These are phyloP conservation scores for Eragrostis nindensis DNA, from an alignment of 176 grass and related monocot genomes.

Conservation along the genomic window DNA sequence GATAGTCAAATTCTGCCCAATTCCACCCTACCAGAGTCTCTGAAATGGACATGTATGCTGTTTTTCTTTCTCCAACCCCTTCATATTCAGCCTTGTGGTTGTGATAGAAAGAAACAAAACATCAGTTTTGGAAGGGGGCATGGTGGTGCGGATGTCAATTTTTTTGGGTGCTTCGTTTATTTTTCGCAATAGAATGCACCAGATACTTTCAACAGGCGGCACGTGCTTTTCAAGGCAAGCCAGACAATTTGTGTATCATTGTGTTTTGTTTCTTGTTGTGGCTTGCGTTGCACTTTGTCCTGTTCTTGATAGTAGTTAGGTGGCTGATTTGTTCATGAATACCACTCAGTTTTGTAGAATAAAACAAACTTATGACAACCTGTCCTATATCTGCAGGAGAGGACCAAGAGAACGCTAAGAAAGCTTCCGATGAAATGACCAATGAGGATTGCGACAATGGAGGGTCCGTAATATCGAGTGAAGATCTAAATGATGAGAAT, in stretches of 20 bases:
- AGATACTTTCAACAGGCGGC: constrained; percentile 23
- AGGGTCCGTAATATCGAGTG: background rate
- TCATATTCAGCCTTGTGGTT: constrained; percentile 35
- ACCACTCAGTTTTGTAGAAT: background rate
- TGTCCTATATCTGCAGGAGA: constrained; percentile 40
- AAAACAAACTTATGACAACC: background rate
- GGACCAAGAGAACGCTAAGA: constrained; percentile 26
- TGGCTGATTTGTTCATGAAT: too few species aligned
- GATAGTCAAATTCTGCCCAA: constrained; percentile 37
- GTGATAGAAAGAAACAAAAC: constrained; percentile 33
- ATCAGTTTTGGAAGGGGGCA: constrained; percentile 34
- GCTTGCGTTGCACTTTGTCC: constrained; percentile 35
- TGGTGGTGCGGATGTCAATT: constrained; percentile 56
- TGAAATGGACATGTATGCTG: constrained; percentile 43
- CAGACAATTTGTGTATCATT: constrained; percentile 25
- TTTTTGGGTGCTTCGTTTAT: background rate
- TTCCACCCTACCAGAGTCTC: constrained; percentile 35
- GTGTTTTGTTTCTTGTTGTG: constrained; percentile 42
- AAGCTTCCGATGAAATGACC: constrained; percentile 7
- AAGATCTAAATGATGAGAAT: constrained; percentile 13
- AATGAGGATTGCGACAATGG: constrained; percentile 11
- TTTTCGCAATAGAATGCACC: background rate
- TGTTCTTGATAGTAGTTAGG: constrained; percentile 28
- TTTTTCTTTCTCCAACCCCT: constrained; percentile 22
- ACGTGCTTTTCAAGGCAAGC: constrained; percentile 50